Evolutionary conservation across 305 asterid genomes (phyloP).

Genomic region (Fraxinus sp.): DNA sequence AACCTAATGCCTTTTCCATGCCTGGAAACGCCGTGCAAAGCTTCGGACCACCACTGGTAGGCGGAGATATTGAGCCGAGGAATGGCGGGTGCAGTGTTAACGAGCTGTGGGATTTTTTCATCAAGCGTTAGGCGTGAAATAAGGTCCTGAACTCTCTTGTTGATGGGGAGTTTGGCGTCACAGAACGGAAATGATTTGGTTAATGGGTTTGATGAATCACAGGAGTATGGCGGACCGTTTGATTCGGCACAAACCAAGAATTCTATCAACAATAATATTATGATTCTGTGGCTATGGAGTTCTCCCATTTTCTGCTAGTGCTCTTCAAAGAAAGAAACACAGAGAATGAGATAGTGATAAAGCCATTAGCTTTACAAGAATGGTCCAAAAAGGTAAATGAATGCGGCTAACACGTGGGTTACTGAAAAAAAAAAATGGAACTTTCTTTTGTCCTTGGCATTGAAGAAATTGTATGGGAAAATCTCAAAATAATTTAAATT

Average conservation of each 20-base stretch:
- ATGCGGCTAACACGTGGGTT: neutral
- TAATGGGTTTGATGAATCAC: slow-evolving; percentile 43
- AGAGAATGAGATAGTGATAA: neutral
- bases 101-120: slow-evolving; percentile 72
- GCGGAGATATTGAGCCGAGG: slow-evolving; percentile 69
- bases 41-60: slow-evolving; percentile 89
- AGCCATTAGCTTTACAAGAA: neutral
- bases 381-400: neutral
- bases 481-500: neutral
- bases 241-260: slow-evolving; percentile 20
- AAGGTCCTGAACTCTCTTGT: slow-evolving; percentile 50
- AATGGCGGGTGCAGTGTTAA: slow-evolving; percentile 55
- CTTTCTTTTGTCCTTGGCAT: neutral
- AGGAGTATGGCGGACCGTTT: slow-evolving; percentile 49
- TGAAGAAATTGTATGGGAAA: neutral
- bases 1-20: slow-evolving; percentile 61
- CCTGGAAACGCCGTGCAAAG: slow-evolving; percentile 64
- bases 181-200: slow-evolving; percentile 54
- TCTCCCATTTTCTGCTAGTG: neutral
- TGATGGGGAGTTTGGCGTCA: slow-evolving; percentile 36
- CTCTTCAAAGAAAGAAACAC: neutral
- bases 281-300: neutral
- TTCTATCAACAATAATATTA: neutral
- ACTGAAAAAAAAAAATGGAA: neutral
- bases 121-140: slow-evolving; percentile 64